A percentile compares a stretch with the other conserved stretches of the same genome.
phyloP scores from a whole-genome alignment of 1,284 basidiomycete species.

The Microbotryum silenes-acaulis region DNA sequence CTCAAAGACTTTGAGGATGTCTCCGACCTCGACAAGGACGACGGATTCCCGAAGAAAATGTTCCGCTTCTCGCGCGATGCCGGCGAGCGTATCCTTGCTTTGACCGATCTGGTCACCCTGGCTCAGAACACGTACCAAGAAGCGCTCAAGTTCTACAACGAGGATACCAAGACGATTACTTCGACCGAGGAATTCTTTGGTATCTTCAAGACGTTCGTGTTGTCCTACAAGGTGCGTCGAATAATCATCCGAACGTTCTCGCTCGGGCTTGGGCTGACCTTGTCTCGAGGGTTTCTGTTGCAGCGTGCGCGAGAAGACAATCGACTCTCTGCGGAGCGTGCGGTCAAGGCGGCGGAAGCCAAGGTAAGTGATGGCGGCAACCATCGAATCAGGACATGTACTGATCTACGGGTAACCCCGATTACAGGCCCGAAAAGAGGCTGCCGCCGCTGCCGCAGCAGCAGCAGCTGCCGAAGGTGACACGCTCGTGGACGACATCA shows the following conservation, averaged over 20 bases:
- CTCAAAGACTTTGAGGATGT: conserved; percentile 63
- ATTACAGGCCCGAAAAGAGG: conserved; percentile 26
- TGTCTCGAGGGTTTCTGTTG: neutral
- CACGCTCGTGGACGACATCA: conserved; percentile 26
- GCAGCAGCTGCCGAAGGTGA: conserved; percentile 16
- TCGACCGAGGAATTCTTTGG: conserved; percentile 72
- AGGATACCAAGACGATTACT: conserved; percentile 60
- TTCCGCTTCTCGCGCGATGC: conserved; percentile 74
- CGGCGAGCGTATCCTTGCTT: conserved; percentile 62
- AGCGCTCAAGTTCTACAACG: conserved; percentile 80
- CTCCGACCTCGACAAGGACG: conserved; percentile 50
- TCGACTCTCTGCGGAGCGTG: conserved; percentile 12
- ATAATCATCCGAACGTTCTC: neutral
- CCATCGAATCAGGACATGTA: rapidly evolving
- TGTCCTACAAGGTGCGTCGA: conserved; percentile 58
- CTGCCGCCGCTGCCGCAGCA: conserved; percentile 14
- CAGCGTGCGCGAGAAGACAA: conserved; percentile 27
- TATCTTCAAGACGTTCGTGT: conserved; percentile 89
- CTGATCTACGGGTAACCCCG: neutral
- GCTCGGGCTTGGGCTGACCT: no score
- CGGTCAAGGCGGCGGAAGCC: conserved; percentile 10
- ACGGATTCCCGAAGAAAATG: conserved; percentile 80
- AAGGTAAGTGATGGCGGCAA: conserved; percentile 3
- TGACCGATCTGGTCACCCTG: conserved; percentile 73
- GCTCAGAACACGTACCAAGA: conserved; percentile 73